These are phyloP conservation scores for Pulveroboletus sp. DNA, from an alignment of 768 basidiomycete species.

Conservation along the genomic window DNA sequence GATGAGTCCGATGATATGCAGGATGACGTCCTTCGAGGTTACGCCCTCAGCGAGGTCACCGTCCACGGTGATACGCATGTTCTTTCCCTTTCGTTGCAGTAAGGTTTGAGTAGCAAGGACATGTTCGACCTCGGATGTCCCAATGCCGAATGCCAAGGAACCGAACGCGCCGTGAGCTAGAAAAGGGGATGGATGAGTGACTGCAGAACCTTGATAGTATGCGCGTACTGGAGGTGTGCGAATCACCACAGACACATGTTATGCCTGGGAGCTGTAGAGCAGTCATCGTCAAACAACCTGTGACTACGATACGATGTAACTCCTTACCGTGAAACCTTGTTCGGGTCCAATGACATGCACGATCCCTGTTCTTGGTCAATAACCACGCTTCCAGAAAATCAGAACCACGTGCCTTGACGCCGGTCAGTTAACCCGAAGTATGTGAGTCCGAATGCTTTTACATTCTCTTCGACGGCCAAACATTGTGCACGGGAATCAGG, in stretches of 20 bases:
- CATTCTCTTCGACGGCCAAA: constrained; percentile 80
- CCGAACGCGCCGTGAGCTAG: constrained; percentile 90
- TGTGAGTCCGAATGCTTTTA: constrained; percentile 86
- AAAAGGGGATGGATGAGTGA: constrained; percentile 1
- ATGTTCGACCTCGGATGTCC: constrained; percentile 92
- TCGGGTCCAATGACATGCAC: constrained; percentile 91
- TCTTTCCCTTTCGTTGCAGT: constrained; percentile 82
- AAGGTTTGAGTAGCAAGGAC: constrained; percentile 91
- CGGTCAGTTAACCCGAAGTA: constrained; percentile 90
- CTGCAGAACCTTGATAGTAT: neutral
- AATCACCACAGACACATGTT: constrained; percentile 88
- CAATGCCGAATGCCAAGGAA: constrained; percentile 89
- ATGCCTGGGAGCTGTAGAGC: constrained; percentile 60
- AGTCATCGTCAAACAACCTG: neutral
- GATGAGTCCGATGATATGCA: constrained; percentile 86
- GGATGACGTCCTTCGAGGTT: constrained; percentile 84
- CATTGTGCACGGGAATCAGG: constrained; percentile 85
- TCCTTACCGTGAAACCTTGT: constrained; percentile 80
- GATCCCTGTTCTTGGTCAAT: constrained; percentile 50
- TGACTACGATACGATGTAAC: neutral
- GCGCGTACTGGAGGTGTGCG: constrained; percentile 82
- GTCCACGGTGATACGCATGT: constrained; percentile 89
- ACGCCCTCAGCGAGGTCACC: constrained; percentile 79
- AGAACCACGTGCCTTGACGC: constrained; percentile 62
- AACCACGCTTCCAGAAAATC: neutral